Base-by-base conservation (phyloP, 169 alveolate genomes). In the Cryptosporidium andersoni region DNA sequence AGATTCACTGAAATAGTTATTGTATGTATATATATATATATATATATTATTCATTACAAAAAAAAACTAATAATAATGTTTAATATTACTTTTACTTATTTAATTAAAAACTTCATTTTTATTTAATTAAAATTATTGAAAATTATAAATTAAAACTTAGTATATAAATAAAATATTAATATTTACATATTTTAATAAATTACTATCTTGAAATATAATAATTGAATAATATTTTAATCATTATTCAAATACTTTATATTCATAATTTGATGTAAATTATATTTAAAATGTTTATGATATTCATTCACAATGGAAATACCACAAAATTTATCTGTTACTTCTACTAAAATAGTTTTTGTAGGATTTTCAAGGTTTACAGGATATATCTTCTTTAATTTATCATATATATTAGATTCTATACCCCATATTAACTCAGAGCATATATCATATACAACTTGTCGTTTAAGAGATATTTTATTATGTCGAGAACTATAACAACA, bases 381-480 rank as follows among this genome's bases (percentile, higher is more conserved):
- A 48, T 74, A 74, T 2, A 40, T 8, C n/a, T 14, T 74, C 36
- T 58, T 74, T 53, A 11, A 36, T 43, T 40, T 60, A 9, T 12
- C 51, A 43, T 58, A 74, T 56, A 58, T 37, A 47, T 55, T 11
- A 39, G 16, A 11, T 7, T 74, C 68, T 14, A 68, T 4, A 7
- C 85, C 85, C 85, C 85, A 74, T 45, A 74, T 74, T 45, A 74
- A 4, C 34, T 74, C 85, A 0, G 85, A 36, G 9, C 8, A 37
- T 9, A 74, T 36, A 36, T 74, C 85, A 49, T 74, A 74, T 40
- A 74, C 49, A 1, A 58, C 85, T 42, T 74, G 85, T 36, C 60
- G 55, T 51, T 56, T 74, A 43, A 74, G 16, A 1, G 42, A 58
- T 16, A 68, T 39, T 2, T 63, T 49, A 47, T 43, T 74, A 25